Evolutionary conservation across 1,139 yeast genomes (phyloP).

Genomic region (Suhomyces wounanorum): DNA sequence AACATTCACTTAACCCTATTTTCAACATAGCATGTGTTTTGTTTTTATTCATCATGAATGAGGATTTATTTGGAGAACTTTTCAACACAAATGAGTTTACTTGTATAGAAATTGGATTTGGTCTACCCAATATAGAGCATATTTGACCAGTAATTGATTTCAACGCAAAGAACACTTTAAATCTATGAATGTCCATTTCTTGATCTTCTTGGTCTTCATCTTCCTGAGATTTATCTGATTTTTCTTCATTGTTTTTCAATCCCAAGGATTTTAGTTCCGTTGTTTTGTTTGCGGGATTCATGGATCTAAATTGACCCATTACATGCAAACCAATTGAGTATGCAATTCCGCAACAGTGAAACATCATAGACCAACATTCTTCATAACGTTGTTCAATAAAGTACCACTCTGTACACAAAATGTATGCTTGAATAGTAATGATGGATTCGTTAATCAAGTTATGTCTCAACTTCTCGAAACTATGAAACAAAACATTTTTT

Average conservation of each 20-base stretch:
- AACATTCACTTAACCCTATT: conserved; percentile 52
- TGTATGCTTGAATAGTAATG: conserved; percentile 49
- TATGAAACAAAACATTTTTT: conserved; percentile 32
- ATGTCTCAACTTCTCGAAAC: conserved; percentile 46
- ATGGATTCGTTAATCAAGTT: conserved; percentile 50
- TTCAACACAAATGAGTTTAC: conserved; percentile 41
- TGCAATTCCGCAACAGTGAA: conserved; percentile 50
- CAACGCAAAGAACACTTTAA: conserved; percentile 53
- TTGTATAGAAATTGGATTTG: conserved; percentile 56
- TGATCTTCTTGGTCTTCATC: conserved; percentile 25
- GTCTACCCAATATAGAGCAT: conserved; percentile 56
- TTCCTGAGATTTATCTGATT: background rate
- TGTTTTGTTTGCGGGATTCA: conserved; percentile 11
- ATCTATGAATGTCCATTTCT: conserved; percentile 34
- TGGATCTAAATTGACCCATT: conserved; percentile 30
- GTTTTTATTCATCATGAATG: conserved; percentile 25
- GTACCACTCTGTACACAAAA: conserved; percentile 53
- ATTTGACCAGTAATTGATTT: conserved; percentile 50
- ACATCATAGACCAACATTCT: conserved; percentile 51
- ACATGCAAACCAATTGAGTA: conserved; percentile 57
- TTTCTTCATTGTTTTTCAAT: conserved; percentile 2
- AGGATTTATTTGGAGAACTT: conserved; percentile 21
- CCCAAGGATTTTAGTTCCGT: conserved; percentile 2
- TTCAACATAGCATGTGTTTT: conserved; percentile 37
- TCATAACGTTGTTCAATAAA: conserved; percentile 53